phyloP scores from a whole-genome alignment of 176 grass and related monocot species.

The Olyra latifolia region DNA sequence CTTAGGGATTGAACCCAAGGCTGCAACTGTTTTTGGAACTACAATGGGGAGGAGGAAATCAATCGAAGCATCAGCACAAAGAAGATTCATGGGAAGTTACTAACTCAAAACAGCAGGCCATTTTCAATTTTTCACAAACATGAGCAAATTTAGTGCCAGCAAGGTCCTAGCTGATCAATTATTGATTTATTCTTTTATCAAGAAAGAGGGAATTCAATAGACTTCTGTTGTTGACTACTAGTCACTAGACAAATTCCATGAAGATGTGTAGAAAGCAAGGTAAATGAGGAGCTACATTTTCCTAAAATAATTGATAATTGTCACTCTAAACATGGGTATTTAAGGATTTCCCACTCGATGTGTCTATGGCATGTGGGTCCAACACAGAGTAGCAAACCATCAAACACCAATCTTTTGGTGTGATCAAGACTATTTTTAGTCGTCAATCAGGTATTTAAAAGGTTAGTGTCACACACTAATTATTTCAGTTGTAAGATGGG shows the following conservation, averaged over 20 bases:
- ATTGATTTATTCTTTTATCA: background rate
- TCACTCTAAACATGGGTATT: too few species aligned
- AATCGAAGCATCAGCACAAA: slow-evolving; percentile 19
- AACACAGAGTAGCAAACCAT: too few species aligned
- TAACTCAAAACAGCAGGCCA: background rate
- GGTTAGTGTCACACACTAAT: background rate
- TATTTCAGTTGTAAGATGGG: background rate
- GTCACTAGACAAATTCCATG: background rate
- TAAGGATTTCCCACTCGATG: too few species aligned
- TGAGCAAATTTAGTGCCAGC: background rate
- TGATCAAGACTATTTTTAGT: background rate
- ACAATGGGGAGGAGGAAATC: background rate
- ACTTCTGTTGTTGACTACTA: background rate
- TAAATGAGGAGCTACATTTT: background rate
- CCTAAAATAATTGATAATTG: background rate
- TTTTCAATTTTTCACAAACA: background rate
- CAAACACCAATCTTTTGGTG: background rate
- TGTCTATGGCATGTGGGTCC: too few species aligned
- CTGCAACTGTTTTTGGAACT: background rate
- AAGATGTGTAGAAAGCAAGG: background rate
- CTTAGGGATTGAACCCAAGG: background rate
- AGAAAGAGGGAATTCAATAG: too few species aligned
- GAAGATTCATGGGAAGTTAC: background rate
- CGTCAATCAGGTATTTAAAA: background rate
- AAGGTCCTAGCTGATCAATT: background rate